Conservation (phyloP, 768 basidiomycete species). For the Tricholoma furcatifolium region DNA sequence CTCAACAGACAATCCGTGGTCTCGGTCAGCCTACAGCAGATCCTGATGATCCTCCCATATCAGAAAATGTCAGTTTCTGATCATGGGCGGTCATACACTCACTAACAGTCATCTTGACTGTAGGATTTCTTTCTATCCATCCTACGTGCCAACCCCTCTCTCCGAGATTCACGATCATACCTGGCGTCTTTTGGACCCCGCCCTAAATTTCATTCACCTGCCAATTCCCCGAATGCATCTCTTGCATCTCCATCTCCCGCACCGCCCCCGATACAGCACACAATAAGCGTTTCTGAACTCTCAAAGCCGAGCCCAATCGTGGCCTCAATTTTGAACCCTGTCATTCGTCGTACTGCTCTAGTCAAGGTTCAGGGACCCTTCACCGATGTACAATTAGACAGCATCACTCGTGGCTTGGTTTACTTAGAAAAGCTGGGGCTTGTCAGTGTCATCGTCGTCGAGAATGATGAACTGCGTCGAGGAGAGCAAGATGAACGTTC, state of each 20-base stretch:
- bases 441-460: slow-evolving; percentile 93
- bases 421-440: slow-evolving; percentile 96
- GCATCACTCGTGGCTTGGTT: slow-evolving; percentile 90
- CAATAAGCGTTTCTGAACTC: slow-evolving; percentile 34
- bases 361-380: slow-evolving; percentile 98
- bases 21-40: slow-evolving; percentile 33
- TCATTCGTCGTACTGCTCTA: slow-evolving; percentile 82
- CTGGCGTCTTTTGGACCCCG: slow-evolving; percentile 86
- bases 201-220: slow-evolving; percentile 34
- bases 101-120: slow-evolving; percentile 6
- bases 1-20: slow-evolving; percentile 40
- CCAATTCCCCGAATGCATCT: slow-evolving; percentile 22
- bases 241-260: slow-evolving; percentile 27
- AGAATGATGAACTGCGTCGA: slow-evolving; percentile 72
- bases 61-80: slow-evolving; percentile 49
- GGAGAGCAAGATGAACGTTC: slow-evolving; percentile 72
- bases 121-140: slow-evolving; percentile 98
- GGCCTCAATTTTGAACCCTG: slow-evolving; percentile 81
- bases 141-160: slow-evolving; percentile 87
- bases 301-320: slow-evolving; percentile 54
- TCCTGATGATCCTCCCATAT: slow-evolving; percentile 37
- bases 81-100: slow-evolving; percentile 6
- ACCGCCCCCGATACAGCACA: slow-evolving; percentile 24
- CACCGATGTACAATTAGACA: slow-evolving; percentile 88
- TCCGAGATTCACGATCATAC: slow-evolving; percentile 88